These are phyloP conservation scores for Alternaria ethzedia DNA, from an alignment of 2,329 filamentous ascomycete genomes.

Conservation along the genomic window DNA sequence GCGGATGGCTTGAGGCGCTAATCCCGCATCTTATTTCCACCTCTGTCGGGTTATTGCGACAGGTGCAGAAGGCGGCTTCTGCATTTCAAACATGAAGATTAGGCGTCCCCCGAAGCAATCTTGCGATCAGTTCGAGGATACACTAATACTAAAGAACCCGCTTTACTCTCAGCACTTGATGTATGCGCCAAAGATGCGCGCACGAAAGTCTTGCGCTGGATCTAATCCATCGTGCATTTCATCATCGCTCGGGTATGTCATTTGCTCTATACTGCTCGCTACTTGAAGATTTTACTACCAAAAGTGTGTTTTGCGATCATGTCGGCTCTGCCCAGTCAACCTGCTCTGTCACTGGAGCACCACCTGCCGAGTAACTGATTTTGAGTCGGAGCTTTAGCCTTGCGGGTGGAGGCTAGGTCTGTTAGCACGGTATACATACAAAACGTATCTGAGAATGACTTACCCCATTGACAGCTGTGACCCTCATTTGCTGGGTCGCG, in stretches of 20 bases:
- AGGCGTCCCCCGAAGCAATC: neutral
- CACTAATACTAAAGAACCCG: neutral
- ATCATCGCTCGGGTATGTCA: slow-evolving; percentile 15
- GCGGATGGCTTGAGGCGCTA: slow-evolving; percentile 12
- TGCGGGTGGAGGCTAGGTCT: slow-evolving; percentile 68
- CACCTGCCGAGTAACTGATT: slow-evolving; percentile 76
- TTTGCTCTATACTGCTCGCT: slow-evolving; percentile 15
- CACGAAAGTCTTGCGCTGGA: neutral
- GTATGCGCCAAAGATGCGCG: neutral
- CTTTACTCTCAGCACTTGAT: neutral
- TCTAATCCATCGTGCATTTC: neutral
- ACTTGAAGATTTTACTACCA: slow-evolving; percentile 7
- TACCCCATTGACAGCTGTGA: slow-evolving; percentile 86
- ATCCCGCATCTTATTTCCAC: slow-evolving; percentile 19
- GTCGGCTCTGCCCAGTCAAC: slow-evolving; percentile 92
- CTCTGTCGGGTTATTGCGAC: neutral
- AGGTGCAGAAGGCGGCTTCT: neutral
- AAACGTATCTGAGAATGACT: slow-evolving; percentile 54
- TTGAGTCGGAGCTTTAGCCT: slow-evolving; percentile 82
- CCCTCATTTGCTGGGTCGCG: slow-evolving; percentile 88
- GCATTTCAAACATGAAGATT: neutral
- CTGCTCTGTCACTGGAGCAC: slow-evolving; percentile 81
- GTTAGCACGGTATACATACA: slow-evolving; percentile 23
- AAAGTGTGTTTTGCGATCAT: slow-evolving; percentile 19
- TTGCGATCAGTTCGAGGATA: neutral